These are phyloP conservation scores for Phytopythium boreale DNA, from an alignment of 352 stramenopile species.

Conservation along the genomic window DNA sequence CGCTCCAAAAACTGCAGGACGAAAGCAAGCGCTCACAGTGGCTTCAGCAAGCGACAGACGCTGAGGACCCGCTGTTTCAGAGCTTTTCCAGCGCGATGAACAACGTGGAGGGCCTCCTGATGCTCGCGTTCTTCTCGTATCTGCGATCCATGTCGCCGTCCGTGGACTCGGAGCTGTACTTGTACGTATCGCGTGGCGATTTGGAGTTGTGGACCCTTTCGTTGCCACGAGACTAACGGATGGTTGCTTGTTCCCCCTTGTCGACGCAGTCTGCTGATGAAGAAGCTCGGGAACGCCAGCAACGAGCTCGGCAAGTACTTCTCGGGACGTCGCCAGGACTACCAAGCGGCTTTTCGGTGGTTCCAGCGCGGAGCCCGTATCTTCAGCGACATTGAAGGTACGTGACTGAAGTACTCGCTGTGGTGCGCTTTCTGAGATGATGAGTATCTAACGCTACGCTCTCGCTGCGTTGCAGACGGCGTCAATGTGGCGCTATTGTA, in stretches of 20 bases:
- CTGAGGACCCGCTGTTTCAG: background rate
- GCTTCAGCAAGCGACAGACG: background rate
- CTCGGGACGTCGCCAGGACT: constrained; percentile 34
- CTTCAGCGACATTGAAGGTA: constrained; percentile 82
- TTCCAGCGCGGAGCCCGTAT: constrained; percentile 79
- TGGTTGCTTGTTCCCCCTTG: constrained; percentile 9
- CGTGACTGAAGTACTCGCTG: background rate
- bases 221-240: constrained; percentile 5
- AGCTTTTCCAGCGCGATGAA: background rate
- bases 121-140: constrained; percentile 66
- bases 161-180: constrained; percentile 77
- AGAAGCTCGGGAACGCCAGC: constrained; percentile 83
- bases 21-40: constrained; percentile 8
- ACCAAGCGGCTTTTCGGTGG: constrained; percentile 63
- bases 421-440: background rate
- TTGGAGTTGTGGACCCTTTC: background rate
- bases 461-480: constrained; percentile 32
- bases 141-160: constrained; percentile 54
- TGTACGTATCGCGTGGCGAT: constrained; percentile 40
- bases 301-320: constrained; percentile 84
- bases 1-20: constrained; percentile 14
- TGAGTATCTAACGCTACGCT: background rate
- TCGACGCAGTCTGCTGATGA: constrained; percentile 66
- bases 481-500: constrained; percentile 79
- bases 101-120: constrained; percentile 29